A percentile compares a stretch with the other conserved stretches of the same genome.
Evolutionary conservation across 116 monocot genomes (phyloP).

Genomic region (Zostera marina): DNA sequence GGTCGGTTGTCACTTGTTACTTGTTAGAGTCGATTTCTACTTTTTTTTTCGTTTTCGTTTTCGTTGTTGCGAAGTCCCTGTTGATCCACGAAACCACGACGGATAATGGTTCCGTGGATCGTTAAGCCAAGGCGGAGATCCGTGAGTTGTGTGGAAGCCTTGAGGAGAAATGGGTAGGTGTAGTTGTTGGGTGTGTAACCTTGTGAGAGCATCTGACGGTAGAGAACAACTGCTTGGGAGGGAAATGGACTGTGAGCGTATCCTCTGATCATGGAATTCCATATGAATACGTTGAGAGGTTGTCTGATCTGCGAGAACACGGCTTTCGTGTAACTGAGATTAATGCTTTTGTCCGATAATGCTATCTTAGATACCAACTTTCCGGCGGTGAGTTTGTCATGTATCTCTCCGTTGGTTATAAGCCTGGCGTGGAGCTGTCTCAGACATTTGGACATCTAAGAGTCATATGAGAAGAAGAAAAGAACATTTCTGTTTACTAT

Average conservation of each 20-base stretch:
- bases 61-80: background rate
- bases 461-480: too few species aligned
- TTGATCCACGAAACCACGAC: conserved; percentile 11
- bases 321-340: conserved; percentile 25
- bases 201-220: conserved; percentile 22
- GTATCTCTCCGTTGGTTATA: conserved; percentile 21
- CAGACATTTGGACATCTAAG: background rate
- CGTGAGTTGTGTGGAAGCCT: conserved; percentile 16
- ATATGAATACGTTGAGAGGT: conserved; percentile 30
- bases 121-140: conserved; percentile 19
- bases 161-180: conserved; percentile 51
- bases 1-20: too few species aligned
- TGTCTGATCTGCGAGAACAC: conserved; percentile 19
- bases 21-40: background rate
- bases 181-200: conserved; percentile 37
- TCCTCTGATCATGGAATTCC: conserved; percentile 51
- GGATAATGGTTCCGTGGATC: conserved; percentile 33
- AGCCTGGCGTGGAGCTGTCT: conserved; percentile 38
- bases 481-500: too few species aligned
- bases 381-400: conserved; percentile 27
- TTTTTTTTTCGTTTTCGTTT: background rate
- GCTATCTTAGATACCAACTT: conserved; percentile 37
- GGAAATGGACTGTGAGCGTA: conserved; percentile 29
- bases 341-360: conserved; percentile 9
- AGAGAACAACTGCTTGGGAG: conserved; percentile 13